A percentile compares a stretch with the other conserved stretches of the same genome.
Conservation (phyloP, 805 yeast genomes). For the Pichia pseudocactophila region DNA sequence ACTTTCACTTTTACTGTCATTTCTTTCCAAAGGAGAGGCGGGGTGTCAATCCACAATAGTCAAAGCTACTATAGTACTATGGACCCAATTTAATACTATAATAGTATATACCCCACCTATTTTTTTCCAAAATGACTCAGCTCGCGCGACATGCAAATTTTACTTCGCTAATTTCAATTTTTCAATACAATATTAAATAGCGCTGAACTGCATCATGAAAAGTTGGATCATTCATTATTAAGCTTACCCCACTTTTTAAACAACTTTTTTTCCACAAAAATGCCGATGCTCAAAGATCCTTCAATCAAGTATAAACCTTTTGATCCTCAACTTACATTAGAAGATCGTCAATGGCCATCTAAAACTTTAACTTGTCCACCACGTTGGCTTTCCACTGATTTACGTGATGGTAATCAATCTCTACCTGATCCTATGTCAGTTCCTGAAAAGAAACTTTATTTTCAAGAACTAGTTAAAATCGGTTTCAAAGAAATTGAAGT, state of each 20-base stretch:
- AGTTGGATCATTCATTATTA: no score
- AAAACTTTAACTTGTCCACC: constrained; percentile 54
- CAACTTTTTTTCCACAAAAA: no score
- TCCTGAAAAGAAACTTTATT: constrained; percentile 65
- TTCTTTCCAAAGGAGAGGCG: not conserved
- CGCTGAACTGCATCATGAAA: no score
- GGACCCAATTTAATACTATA: no score
- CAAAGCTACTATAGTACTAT: no score
- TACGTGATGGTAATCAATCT: constrained; percentile 80
- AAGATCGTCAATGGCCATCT: constrained; percentile 65
- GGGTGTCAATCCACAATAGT: no score
- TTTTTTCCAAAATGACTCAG: no score
- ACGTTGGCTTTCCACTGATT: constrained; percentile 75
- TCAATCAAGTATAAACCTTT: constrained; percentile 53
- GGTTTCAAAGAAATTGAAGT: constrained; percentile 84
- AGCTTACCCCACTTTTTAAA: no score
- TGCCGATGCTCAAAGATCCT: constrained; percentile 46
- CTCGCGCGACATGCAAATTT: no score
- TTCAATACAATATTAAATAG: no score
- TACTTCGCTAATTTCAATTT: no score
- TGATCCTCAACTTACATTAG: constrained; percentile 40
- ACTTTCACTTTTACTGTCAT: constrained; percentile 30
- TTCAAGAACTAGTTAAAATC: constrained; percentile 55
- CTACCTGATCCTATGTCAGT: constrained; percentile 83
- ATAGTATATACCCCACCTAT: no score